Conservation (phyloP, 2,329 filamentous ascomycete genomes). For the Metarhizium album region DNA sequence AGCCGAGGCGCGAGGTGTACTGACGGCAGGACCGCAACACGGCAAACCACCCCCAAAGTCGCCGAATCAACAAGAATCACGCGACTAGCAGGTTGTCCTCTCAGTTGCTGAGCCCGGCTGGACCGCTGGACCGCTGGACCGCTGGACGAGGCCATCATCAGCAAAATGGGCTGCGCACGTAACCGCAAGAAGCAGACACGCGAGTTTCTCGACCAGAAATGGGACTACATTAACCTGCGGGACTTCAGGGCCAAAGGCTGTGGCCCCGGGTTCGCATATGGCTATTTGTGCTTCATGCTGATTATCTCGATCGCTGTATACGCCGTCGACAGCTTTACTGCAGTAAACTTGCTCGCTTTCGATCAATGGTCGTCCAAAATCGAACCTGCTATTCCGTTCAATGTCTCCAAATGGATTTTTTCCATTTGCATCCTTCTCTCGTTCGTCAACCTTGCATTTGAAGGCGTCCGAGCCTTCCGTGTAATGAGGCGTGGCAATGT, state of each 20-base stretch:
- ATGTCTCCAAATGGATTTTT: constrained; percentile 90
- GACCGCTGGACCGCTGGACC: neutral
- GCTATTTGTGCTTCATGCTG: constrained; percentile 72
- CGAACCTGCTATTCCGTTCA: constrained; percentile 63
- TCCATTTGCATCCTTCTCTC: constrained; percentile 85
- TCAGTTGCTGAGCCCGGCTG: neutral
- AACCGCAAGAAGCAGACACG: constrained; percentile 50
- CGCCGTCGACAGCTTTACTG: constrained; percentile 83
- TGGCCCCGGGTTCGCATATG: constrained; percentile 68
- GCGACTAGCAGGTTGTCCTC: neutral
- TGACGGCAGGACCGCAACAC: constrained; percentile 28
- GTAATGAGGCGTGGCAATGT: constrained; percentile 80
- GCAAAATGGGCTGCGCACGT: constrained; percentile 55
- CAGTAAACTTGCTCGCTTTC: constrained; percentile 81
- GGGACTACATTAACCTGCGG: constrained; percentile 69
- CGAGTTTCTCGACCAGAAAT: constrained; percentile 76
- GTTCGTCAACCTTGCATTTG: constrained; percentile 68
- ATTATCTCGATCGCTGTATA: constrained; percentile 76
- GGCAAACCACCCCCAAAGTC: neutral
- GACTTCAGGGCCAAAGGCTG: constrained; percentile 83
- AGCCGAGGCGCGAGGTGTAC: constrained; percentile 37
- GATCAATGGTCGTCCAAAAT: constrained; percentile 82
- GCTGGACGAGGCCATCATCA: neutral
- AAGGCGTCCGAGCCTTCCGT: constrained; percentile 67
- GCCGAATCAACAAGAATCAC: neutral